Base-by-base conservation (phyloP, 768 basidiomycete genomes). In the Sarcodon aspratus region DNA sequence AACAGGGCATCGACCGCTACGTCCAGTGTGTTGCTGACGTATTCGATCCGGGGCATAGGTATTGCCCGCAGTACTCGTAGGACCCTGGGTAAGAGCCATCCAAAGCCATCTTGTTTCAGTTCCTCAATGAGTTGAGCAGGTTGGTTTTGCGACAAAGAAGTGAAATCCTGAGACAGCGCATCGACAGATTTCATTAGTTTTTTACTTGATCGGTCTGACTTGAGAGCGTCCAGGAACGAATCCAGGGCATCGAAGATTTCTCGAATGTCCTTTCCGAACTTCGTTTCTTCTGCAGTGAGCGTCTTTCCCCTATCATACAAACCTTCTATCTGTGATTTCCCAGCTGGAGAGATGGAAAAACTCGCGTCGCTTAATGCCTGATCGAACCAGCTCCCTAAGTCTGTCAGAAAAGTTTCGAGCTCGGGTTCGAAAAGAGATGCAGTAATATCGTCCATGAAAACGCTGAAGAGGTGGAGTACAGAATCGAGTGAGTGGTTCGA, bases 1-100 rank as follows among this genome's bases (percentile, higher is more conserved):
- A 58, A 45, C 9, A 61, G 40, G 15, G 60, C 44, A 40, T 59
- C 61, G 36, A 63, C 37, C 7, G 55, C 61, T 6, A 52, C 52
- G 6, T 62, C 58, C n/a, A 61, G 35, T 32, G 21, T 37, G 10
- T 27, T 21, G 37, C 46, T 47, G 42, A 50, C 52, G 48, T 52
- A 57, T 44, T 62, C 62, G n/a, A 63, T 52, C 15, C 61, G 59
- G 5, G 62, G 62, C 50, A 63, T 50, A 9, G 62, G 61, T 31
- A 63, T 40, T 18, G 52, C 55, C 13, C 48, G 43, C n/a, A 61
- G 34, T 9, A 49, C 52, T 17, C 52, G 49, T 10, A 63, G 45
- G 15, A 57, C 10, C 7, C 61, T 55, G 9, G 61, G 62, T 6
- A 63, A 52, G 11, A 61, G 42, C 59, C 59, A 63, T 43, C 11